Conservation (phyloP, 2,329 filamentous ascomycete species). For the Didymella pinodella region DNA sequence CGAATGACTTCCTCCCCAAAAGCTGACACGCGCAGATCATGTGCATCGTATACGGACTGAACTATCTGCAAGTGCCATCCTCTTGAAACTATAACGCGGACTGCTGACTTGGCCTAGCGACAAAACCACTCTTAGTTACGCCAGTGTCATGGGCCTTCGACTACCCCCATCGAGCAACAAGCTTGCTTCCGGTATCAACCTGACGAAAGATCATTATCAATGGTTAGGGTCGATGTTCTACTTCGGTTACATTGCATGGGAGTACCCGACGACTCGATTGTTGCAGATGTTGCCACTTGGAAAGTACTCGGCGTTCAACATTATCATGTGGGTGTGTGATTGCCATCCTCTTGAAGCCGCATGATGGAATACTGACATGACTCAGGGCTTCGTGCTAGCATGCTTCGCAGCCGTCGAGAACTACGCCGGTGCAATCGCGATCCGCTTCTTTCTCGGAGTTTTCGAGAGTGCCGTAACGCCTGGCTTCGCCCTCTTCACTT, state of each 20-base stretch:
- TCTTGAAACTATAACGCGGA: too few relatives aligned
- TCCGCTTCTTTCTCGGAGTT: constrained; percentile 73
- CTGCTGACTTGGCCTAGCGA: constrained; percentile 35
- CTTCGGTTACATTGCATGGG: constrained; percentile 65
- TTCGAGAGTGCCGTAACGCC: constrained; percentile 75
- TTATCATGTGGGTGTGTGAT: constrained; percentile 28
- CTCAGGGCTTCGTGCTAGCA: constrained; percentile 63
- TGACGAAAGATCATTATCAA: constrained; percentile 61
- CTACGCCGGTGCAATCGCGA: constrained; percentile 68
- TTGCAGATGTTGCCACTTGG: constrained; percentile 70
- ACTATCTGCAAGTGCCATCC: constrained; percentile 50
- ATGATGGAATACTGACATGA: constrained; percentile 7
- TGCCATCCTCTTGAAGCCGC: not conserved
- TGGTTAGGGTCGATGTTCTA: constrained; percentile 63
- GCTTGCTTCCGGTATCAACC: constrained; percentile 51
- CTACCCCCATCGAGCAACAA: constrained; percentile 41
- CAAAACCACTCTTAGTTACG: constrained; percentile 64
- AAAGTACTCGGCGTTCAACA: constrained; percentile 61
- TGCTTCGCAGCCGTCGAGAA: constrained; percentile 70
- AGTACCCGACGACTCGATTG: constrained; percentile 71
- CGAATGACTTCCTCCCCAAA: not conserved
- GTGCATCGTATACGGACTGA: constrained; percentile 65
- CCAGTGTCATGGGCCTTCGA: constrained; percentile 60
- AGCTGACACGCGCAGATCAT: constrained; percentile 53
- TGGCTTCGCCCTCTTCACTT: constrained; percentile 72